Base-by-base conservation (phyloP, 805 yeast genomes). In the Groenewaldozyma salmanticensis region DNA sequence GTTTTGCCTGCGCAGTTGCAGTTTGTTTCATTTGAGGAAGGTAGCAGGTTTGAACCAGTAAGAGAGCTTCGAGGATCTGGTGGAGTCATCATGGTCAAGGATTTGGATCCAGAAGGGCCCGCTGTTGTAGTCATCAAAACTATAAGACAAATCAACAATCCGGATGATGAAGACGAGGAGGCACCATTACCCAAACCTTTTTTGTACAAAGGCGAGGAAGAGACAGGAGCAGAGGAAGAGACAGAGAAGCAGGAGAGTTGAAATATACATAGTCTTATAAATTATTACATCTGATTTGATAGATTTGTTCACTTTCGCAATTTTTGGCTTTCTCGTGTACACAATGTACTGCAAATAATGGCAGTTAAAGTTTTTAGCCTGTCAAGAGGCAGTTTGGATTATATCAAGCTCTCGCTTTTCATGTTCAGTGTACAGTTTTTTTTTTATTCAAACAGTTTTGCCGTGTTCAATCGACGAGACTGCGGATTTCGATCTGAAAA, bases 1-100 rank as follows among this genome's bases (percentile, higher is more conserved):
- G 95, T 92, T 1, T 67, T 92, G 42, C 97, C 97, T 13, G 74
- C 79, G 35, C 97, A 92, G 65, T 70, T 88, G 44, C 81, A 79
- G 61, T 85, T 78, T 64, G 75, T 92, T 39, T 71, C 94, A 3
- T 87, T 90, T 58, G 81, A 77, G 42, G 20, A 35, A 17, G 39
- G 43, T 39, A 80, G 74, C 37, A 72, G 95, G 55, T 90, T 81
- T 61, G 73, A 69, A 27, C 96, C 97, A 4, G 80, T 87, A 5
- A 79, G 94, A 60, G 81, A 79, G 58, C 77, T 76, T 58, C 79
- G 67, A 66, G 74, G 84, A 57, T 39, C 47, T 16, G 55, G 55
- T 29, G 65, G 65, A 21, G 65, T 62, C 3, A 43, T 60, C 9
- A 48, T 62, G 6, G 59, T 62, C 19, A 36, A 42, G 21, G 61